A percentile compares a stretch with the other conserved stretches of the same genome.
These are phyloP conservation scores for Lachancea sp. DNA, from an alignment of 805 yeast genomes.

Conservation along the genomic window DNA sequence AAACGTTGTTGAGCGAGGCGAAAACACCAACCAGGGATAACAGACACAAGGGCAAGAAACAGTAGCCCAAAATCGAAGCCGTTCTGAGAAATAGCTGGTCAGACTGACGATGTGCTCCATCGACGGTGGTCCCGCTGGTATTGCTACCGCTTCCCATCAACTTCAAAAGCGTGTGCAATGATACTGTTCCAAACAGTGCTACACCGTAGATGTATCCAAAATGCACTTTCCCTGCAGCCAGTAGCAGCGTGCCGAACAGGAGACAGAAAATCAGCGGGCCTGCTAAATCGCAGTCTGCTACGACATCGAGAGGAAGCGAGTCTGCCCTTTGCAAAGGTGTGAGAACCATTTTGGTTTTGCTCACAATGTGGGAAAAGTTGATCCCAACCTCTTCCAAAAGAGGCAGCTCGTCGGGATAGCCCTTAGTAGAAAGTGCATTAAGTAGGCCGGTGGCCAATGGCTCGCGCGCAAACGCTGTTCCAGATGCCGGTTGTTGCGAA, in stretches of 20 bases:
- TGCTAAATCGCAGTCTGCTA: constrained; percentile 88
- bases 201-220: constrained; percentile 97
- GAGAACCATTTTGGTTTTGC: constrained; percentile 79
- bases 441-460: constrained; percentile 66
- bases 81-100: constrained; percentile 50
- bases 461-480: constrained; percentile 26
- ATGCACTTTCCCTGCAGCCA: constrained; percentile 88
- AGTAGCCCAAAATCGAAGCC: constrained; percentile 89
- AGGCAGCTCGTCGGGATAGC: constrained; percentile 94
- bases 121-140: constrained; percentile 25
- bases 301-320: constrained; percentile 59
- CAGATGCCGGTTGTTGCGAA: constrained; percentile 8
- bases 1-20: constrained; percentile 66
- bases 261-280: constrained; percentile 90
- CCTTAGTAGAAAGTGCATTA: constrained; percentile 89
- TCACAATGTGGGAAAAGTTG: constrained; percentile 78
- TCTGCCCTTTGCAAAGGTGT: constrained; percentile 50
- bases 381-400: constrained; percentile 88
- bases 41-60: constrained; percentile 77
- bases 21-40: constrained; percentile 54
- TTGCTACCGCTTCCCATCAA: constrained; percentile 65
- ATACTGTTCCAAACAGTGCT: constrained; percentile 81
- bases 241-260: constrained; percentile 72
- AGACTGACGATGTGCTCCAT: constrained; percentile 23
- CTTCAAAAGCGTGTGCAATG: constrained; percentile 78